Conservation (phyloP, 306 rosid genomes). For the Cucumis sativus region Cucumber_9930_V3 NC_026657.2:4749501-4750000, state of each 20-base stretch:
- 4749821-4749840: not conserved
- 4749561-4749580: no score
- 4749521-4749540: no score
- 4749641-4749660: not conserved
- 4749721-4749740: not conserved
- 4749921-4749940: not conserved
- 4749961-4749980: not conserved
- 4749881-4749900: not conserved
- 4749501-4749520: no score
- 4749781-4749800: not conserved
- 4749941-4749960: not conserved
- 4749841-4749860: slow-evolving; percentile 2
- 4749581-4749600: no score
- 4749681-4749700: not conserved
- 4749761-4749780: not conserved
- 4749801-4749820: not conserved
- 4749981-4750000: not conserved
- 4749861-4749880: not conserved
- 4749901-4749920: not conserved
- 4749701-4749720: not conserved
- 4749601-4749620: not conserved
- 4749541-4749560: no score
- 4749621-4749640: not conserved
- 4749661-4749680: not conserved
- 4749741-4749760: not conserved